Percentiles rank a stretch among this genome's conserved stretches.
Evolutionary conservation across 768 basidiomycete genomes (phyloP).

Genomic region (Tulasnella sp.): DNA sequence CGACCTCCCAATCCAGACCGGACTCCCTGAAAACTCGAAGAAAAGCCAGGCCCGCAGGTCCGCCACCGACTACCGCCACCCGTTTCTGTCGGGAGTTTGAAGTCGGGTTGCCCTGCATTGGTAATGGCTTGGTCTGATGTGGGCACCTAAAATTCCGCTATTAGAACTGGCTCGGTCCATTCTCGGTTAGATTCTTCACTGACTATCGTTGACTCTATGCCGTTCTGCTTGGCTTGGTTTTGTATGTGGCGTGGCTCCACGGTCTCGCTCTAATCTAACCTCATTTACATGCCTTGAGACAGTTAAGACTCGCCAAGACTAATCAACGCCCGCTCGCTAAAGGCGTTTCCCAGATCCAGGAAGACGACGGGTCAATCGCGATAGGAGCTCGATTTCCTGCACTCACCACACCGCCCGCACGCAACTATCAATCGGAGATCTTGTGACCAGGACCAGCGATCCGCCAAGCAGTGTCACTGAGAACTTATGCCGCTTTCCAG

Average conservation of each 20-base stretch:
- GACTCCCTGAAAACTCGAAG: conserved; percentile 44
- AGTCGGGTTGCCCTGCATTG: neutral
- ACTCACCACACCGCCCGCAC: neutral
- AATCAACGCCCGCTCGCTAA: no score
- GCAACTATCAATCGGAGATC: no score
- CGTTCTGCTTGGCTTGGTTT: neutral
- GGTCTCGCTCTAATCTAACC: neutral
- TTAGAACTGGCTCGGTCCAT: neutral
- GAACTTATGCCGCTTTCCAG: no score
- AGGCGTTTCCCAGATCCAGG: no score
- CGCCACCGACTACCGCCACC: conserved; percentile 40
- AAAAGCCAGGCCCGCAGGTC: conserved; percentile 60
- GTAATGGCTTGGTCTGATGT: neutral
- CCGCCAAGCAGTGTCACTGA: no score
- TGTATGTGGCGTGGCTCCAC: neutral
- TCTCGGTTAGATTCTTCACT: neutral
- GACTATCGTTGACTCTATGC: neutral
- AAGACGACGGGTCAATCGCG: neutral
- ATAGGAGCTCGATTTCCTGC: neutral
- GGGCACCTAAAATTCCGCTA: neutral
- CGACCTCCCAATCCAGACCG: conserved; percentile 49
- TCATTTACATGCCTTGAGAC: no score
- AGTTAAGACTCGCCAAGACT: no score
- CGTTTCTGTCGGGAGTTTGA: neutral
- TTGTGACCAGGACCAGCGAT: no score